Percentiles rank a stretch among this genome's conserved stretches.
These are phyloP conservation scores for Cladorrhinum sp. DNA, from an alignment of 2,329 filamentous ascomycete species.

Conservation along the genomic window DNA sequence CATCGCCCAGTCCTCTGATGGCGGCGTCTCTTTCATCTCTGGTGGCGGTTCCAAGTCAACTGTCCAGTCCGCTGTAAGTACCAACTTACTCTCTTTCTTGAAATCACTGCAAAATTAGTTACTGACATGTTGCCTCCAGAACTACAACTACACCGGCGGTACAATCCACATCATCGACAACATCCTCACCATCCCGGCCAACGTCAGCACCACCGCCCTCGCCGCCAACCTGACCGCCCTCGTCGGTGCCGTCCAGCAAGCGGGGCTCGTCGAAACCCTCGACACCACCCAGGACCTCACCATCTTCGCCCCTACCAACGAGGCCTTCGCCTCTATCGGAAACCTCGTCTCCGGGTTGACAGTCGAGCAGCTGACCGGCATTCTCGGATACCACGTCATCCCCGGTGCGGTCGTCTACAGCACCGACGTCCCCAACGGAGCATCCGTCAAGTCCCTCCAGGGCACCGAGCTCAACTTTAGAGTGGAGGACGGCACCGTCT, in stretches of 20 bases:
- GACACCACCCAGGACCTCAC: slow-evolving; percentile 49
- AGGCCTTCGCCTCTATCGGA: slow-evolving; percentile 56
- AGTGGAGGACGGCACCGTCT: slow-evolving; percentile 40
- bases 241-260: slow-evolving; percentile 44
- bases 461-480: slow-evolving; percentile 47
- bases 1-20: slow-evolving; percentile 39
- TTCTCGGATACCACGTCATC: slow-evolving; percentile 65
- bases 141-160: slow-evolving; percentile 53
- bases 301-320: slow-evolving; percentile 62
- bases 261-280: slow-evolving; percentile 42
- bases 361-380: slow-evolving; percentile 43
- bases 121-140: slow-evolving; percentile 31
- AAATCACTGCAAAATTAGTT: neutral
- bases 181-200: slow-evolving; percentile 45
- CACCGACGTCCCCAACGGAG: slow-evolving; percentile 32
- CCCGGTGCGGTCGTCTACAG: slow-evolving; percentile 54
- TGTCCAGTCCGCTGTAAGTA: slow-evolving; percentile 46
- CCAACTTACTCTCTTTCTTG: neutral
- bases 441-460: slow-evolving; percentile 36
- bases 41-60: slow-evolving; percentile 49
- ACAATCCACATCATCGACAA: slow-evolving; percentile 52
- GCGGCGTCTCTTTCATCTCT: slow-evolving; percentile 48
- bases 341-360: slow-evolving; percentile 48
- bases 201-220: slow-evolving; percentile 40
- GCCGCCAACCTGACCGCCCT: slow-evolving; percentile 44